Evolutionary conservation across 2,329 filamentous ascomycete species (phyloP).

Genomic region (Venturia effusa): DNA sequence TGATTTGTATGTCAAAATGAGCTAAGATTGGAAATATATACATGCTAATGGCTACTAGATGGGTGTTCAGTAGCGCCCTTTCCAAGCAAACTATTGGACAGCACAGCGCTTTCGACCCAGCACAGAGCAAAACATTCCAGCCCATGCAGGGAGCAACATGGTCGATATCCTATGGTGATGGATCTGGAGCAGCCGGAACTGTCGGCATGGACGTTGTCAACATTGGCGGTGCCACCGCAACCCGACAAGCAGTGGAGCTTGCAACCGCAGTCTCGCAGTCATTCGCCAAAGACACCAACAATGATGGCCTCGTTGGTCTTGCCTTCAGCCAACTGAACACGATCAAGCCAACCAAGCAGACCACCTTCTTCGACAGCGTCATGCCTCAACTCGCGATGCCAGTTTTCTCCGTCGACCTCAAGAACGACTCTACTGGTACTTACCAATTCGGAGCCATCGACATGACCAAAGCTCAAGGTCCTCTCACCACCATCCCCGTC

Average conservation of each 20-base stretch:
- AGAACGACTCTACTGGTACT: slow-evolving; percentile 46
- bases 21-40: neutral
- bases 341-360: slow-evolving; percentile 49
- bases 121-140: slow-evolving; percentile 41
- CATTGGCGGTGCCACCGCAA: slow-evolving; percentile 53
- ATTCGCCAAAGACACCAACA: slow-evolving; percentile 49
- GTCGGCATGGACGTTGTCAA: slow-evolving; percentile 59
- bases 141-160: slow-evolving; percentile 42
- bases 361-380: slow-evolving; percentile 66
- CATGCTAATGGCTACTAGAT: slow-evolving; percentile 31
- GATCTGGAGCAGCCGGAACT: slow-evolving; percentile 49
- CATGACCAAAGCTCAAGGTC: slow-evolving; percentile 48
- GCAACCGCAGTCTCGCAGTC: slow-evolving; percentile 47
- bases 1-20: slow-evolving; percentile 44
- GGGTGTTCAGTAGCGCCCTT: slow-evolving; percentile 58
- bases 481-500: slow-evolving; percentile 51
- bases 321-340: slow-evolving; percentile 57
- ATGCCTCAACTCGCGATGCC: slow-evolving; percentile 49
- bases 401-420: slow-evolving; percentile 61
- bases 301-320: slow-evolving; percentile 59
- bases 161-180: slow-evolving; percentile 58
- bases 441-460: slow-evolving; percentile 71
- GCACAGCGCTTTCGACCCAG: slow-evolving; percentile 46
- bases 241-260: slow-evolving; percentile 55
- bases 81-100: slow-evolving; percentile 31